A percentile compares a stretch with the other conserved stretches of the same genome.
Conservation (phyloP, 106 monocot species). For the Acorus gramineus region DNA sequence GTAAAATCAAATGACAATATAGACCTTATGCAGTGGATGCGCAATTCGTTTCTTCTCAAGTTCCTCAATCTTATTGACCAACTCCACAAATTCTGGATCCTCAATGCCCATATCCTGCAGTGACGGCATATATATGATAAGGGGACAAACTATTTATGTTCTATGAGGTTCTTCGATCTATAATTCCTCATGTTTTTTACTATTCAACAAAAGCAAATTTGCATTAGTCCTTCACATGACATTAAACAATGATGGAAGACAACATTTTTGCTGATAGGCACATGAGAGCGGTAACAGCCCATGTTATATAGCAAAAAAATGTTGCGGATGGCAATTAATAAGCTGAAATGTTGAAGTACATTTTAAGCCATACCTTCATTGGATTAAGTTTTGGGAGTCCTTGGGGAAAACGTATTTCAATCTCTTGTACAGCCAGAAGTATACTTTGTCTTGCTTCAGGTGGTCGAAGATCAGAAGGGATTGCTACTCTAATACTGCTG, state of each 20-base stretch:
- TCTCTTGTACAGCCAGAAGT: conserved; percentile 77
- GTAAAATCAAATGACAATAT: conserved; percentile 1
- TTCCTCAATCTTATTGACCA: conserved; percentile 55
- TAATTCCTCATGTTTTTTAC: too few species aligned
- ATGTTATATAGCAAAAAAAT: too few species aligned
- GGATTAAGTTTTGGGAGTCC: conserved; percentile 88
- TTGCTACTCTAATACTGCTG: conserved; percentile 77
- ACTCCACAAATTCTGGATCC: conserved; percentile 39
- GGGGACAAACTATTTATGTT: too few species aligned
- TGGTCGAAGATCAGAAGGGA: conserved; percentile 87
- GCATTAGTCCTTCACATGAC: too few species aligned
- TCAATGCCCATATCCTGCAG: conserved; percentile 55
- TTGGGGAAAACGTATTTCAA: conserved; percentile 63
- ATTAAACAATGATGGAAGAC: too few species aligned
- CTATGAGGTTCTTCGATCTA: too few species aligned
- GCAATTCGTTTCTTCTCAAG: conserved; percentile 67
- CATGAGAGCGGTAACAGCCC: too few species aligned
- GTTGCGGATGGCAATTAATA: too few species aligned
- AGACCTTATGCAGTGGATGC: conserved; percentile 86
- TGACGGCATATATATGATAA: too few species aligned
- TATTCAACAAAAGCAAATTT: too few species aligned
- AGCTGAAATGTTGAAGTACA: background rate
- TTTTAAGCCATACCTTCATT: conserved; percentile 51
- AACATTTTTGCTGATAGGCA: too few species aligned
- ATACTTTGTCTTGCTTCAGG: conserved; percentile 85